These are phyloP conservation scores for Scheffersomyces illinoinensis DNA, from an alignment of 1,139 yeast genomes.

Conservation along the genomic window DNA sequence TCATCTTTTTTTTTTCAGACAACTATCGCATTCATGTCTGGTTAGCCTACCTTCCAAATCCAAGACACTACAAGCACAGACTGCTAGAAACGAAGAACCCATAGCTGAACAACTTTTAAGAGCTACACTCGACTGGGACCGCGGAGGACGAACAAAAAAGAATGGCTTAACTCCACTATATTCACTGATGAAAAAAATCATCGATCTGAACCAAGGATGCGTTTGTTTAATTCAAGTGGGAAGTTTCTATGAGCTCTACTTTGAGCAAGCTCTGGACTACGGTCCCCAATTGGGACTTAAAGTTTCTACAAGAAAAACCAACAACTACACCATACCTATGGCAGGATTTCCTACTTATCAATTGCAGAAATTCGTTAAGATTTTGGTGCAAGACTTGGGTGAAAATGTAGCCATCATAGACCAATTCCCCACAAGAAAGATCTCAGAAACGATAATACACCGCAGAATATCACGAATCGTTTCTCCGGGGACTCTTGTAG, in stretches of 20 bases:
- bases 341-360: slow-evolving; percentile 86
- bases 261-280: slow-evolving; percentile 77
- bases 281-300: slow-evolving; percentile 70
- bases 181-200: slow-evolving; percentile 33
- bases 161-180: slow-evolving; percentile 38
- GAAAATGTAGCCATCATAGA: slow-evolving; percentile 80
- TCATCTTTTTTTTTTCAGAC: background rate
- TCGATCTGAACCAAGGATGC: slow-evolving; percentile 57
- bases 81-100: background rate
- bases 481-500: slow-evolving; percentile 91
- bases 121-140: slow-evolving; percentile 31
- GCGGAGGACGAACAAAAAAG: slow-evolving; percentile 39
- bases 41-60: background rate
- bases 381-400: slow-evolving; percentile 68
- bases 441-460: slow-evolving; percentile 42
- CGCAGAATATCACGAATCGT: slow-evolving; percentile 78
- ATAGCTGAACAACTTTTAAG: background rate
- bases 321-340: slow-evolving; percentile 64
- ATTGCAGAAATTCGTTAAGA: slow-evolving; percentile 69
- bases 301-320: slow-evolving; percentile 42
- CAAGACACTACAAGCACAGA: background rate
- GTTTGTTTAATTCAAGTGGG: slow-evolving; percentile 88
- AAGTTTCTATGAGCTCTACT: slow-evolving; percentile 85
- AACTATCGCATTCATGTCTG: background rate
- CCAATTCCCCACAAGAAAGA: slow-evolving; percentile 46